These are phyloP conservation scores for Zychaea mexicana DNA, from an alignment of 371 early-diverging fungal genomes.

Conservation along the genomic window DNA sequence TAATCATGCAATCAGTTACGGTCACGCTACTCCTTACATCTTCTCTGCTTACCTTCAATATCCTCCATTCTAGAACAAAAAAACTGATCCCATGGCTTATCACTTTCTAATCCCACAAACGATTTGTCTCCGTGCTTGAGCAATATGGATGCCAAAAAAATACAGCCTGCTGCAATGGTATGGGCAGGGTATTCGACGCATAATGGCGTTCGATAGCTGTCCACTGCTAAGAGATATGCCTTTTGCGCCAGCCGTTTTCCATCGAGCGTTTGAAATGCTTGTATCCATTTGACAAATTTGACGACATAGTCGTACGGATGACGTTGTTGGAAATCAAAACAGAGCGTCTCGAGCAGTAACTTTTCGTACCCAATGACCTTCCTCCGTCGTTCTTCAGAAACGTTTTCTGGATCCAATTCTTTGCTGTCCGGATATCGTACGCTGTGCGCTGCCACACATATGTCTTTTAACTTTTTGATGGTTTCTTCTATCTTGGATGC, in stretches of 20 bases:
- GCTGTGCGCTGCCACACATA: slow-evolving; percentile 64
- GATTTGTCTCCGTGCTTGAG: slow-evolving; percentile 30
- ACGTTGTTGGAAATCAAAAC: slow-evolving; percentile 65
- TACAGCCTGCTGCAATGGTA: slow-evolving; percentile 65
- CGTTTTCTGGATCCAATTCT: slow-evolving; percentile 60
- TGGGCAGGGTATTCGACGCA: slow-evolving; percentile 68
- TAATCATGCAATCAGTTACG: not conserved
- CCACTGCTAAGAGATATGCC: slow-evolving; percentile 56
- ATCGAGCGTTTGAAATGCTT: slow-evolving; percentile 35
- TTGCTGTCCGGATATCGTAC: slow-evolving; percentile 56
- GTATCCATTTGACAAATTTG: slow-evolving; percentile 61
- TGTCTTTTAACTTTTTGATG: slow-evolving; percentile 74
- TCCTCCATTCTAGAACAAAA: slow-evolving; percentile 57
- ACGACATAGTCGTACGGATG: slow-evolving; percentile 65
- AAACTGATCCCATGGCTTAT: slow-evolving; percentile 44
- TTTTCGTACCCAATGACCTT: slow-evolving; percentile 62
- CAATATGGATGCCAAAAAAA: slow-evolving; percentile 57
- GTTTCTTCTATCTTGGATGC: slow-evolving; percentile 82
- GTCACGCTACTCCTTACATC: slow-evolving; percentile 13
- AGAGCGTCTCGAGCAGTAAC: slow-evolving; percentile 60
- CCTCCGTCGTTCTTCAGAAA: slow-evolving; percentile 59
- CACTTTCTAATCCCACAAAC: slow-evolving; percentile 22
- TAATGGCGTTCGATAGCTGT: slow-evolving; percentile 61
- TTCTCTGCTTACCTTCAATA: slow-evolving; percentile 44
- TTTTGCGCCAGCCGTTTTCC: slow-evolving; percentile 48